Base-by-base conservation (phyloP, 768 basidiomycete genomes). In the Mycena belliarum region DNA sequence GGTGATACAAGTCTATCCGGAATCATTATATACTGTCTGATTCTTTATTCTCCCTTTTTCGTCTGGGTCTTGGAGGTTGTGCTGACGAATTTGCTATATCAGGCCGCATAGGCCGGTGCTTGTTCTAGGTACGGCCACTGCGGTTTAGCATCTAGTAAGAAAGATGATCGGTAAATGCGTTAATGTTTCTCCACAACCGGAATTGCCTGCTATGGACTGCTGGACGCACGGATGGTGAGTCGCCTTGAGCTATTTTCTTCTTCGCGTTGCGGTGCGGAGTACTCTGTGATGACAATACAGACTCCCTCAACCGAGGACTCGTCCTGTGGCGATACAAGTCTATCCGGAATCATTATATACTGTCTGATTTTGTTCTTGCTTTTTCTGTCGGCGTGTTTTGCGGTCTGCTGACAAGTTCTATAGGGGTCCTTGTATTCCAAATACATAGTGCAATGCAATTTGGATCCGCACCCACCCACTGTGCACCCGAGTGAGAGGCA, bases 301-400 rank as follows among this genome's bases (percentile, higher is more conserved):
- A 92, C 91, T 93, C 91, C 91, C 91, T 93, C 91, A 70, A 87
- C 91, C 76, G 91, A 93, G 84, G 79, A 75, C 71, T 71, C 68
- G 73, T 77, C 78, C 79, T 57, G 66, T 87, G 90, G 85, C 79
- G 91, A 91, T 75, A 78, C 75, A 69, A 65, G 86, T 88, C 86
- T 89, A 88, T 82, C 89, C 89, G 88, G 88, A 91, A 91, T 90
- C 89, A 89, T 87, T 85, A 86, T 76, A 70, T 68, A 70, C 78
- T 76, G 79, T 88, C 89, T 91, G 89, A 91, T 60, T 41, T 49
- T 52, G 10, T 32, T 12, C 70, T 50, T 46, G 66, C 52, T 53
- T 12, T 6, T 62, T 47, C 55, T 60, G 41, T 67, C 57, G 14
- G 18, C 10, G 9, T 43, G 11, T 24, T 46, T n/a, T 44, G 23